Percentiles rank a stretch among this genome's conserved stretches.
phyloP scores from a whole-genome alignment of 352 stramenopile genomes.

The Phytophthora chlamydospora region DNA sequence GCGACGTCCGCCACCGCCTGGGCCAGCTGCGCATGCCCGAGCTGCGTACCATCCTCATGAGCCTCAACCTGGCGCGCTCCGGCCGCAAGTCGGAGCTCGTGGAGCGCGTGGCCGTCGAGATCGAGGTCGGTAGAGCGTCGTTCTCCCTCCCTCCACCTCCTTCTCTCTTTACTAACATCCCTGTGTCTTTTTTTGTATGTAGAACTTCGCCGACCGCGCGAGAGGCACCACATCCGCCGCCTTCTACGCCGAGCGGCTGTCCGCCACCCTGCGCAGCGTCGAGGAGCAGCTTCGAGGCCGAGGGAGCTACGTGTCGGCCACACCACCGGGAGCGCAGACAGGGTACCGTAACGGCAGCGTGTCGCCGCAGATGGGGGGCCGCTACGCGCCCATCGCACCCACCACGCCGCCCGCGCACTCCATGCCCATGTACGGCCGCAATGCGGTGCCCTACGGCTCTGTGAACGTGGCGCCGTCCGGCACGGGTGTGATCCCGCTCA shows the following conservation, averaged over 20 bases:
- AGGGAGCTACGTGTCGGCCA: not conserved
- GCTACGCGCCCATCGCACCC: conserved; percentile 15
- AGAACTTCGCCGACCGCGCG: conserved; percentile 61
- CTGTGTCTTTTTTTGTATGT: conserved; percentile 2
- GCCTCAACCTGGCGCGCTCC: conserved; percentile 71
- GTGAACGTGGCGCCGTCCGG: conserved; percentile 4
- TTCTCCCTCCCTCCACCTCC: not conserved
- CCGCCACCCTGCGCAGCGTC: conserved; percentile 49
- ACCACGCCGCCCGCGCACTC: conserved; percentile 21
- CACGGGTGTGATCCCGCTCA: conserved; percentile 28
- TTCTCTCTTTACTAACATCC: conserved; percentile 5
- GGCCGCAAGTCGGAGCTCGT: conserved; percentile 83
- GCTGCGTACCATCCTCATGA: conserved; percentile 72
- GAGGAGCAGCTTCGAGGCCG: conserved; percentile 48
- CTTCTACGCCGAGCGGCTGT: conserved; percentile 68
- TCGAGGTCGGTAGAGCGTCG: conserved; percentile 49
- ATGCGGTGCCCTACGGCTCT: conserved; percentile 11
- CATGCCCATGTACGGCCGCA: conserved; percentile 23
- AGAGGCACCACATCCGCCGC: conserved; percentile 50
- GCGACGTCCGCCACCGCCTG: conserved; percentile 54
- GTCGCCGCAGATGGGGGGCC: not conserved
- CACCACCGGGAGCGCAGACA: conserved; percentile 5
- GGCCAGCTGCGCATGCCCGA: conserved; percentile 73
- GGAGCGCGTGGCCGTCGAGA: conserved; percentile 65
- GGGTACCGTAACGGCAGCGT: conserved; percentile 10